phyloP scores from a whole-genome alignment of 495 filamentous ascomycete genomes.

The Talaromyces stipitatus region DNA sequence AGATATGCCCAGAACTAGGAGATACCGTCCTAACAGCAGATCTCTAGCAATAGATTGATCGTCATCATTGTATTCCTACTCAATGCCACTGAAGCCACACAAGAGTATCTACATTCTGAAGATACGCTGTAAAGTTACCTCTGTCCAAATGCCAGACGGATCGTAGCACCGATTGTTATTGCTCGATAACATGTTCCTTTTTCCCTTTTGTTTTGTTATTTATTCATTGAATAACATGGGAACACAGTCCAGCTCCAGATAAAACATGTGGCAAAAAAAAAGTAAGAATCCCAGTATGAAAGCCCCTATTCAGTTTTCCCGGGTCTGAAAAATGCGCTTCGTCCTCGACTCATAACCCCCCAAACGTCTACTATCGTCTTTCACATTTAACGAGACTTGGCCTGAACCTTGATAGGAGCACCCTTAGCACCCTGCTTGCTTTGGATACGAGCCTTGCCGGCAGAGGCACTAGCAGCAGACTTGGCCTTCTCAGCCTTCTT shows the following conservation, averaged over 20 bases:
- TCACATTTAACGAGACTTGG: slow-evolving; percentile 72
- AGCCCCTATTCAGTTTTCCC: not conserved
- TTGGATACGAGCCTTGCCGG: slow-evolving; percentile 73
- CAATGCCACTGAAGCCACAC: not conserved
- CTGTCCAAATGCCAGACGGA: not conserved
- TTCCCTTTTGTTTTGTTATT: slow-evolving; percentile 8
- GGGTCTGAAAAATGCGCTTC: not conserved
- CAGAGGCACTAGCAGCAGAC: slow-evolving; percentile 62
- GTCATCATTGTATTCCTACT: not conserved
- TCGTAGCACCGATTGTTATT: not conserved
- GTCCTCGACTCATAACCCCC: not conserved
- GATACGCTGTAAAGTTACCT: not conserved
- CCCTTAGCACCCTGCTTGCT: slow-evolving; percentile 98
- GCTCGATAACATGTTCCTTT: not conserved
- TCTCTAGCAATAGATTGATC: not conserved
- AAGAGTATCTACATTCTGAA: not conserved
- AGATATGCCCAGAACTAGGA: not conserved
- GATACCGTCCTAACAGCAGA: too few species aligned
- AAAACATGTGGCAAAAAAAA: slow-evolving; percentile 9
- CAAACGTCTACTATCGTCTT: not conserved
- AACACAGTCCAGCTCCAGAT: slow-evolving; percentile 24
- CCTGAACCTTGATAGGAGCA: slow-evolving; percentile 73
- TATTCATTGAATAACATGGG: slow-evolving; percentile 7
- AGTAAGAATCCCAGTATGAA: slow-evolving; percentile 5
- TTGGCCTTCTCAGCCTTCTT: slow-evolving; percentile 99